Evolutionary conservation across 2,329 filamentous ascomycete genomes (phyloP), one percentile per base, ranked within the genome.

Genomic region (Aspergillus sp.): DNA sequence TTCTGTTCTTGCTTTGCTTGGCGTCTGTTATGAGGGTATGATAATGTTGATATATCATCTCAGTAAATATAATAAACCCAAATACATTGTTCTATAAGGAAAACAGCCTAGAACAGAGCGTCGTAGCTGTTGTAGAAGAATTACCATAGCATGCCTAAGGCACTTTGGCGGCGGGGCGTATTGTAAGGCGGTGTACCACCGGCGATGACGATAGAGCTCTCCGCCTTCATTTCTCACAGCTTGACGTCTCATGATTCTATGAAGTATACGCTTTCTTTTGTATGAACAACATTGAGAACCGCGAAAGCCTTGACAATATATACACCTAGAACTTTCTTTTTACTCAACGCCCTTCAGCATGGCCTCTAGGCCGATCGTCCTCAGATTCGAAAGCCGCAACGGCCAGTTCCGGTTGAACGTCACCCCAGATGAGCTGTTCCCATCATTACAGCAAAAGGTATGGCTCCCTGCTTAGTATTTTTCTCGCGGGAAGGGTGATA

Each of bases 391-490:
- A 61, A 90, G 90, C 66, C 89, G 88, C 55, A 90, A 96, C 74
- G 93, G 93, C 74, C 93, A 93, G 77, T 85, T 90, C 70, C 86
- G 93, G 59, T 76, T 97, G 61, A 87, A 78, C 45, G 81, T 94
- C 57, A 84, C 90, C 59, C 80, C 84, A 44, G 77, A 79, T 38
- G 83, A 87, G 53, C 83, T 84, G 0, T 95, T 97, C 66, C 65
- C 75, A 17, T 72, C 78, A 7, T 70, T 84, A 23, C 65, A 79
- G 12, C 67, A 67, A 49, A 71, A 72, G 62, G 73, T 75, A 62
- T 42, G 32, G 13, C 15, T 13, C 13, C 10, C 19, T 25, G 19
- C 5, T 10, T 7, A 17, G 1, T 22, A 13, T 22, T 35, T 7
- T 13, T n/a, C 33, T n/a, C 33, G 13, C 15, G 5, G 41, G 15